phyloP scores from a whole-genome alignment of 768 basidiomycete species.

The Pleurotus sapidus region DNA sequence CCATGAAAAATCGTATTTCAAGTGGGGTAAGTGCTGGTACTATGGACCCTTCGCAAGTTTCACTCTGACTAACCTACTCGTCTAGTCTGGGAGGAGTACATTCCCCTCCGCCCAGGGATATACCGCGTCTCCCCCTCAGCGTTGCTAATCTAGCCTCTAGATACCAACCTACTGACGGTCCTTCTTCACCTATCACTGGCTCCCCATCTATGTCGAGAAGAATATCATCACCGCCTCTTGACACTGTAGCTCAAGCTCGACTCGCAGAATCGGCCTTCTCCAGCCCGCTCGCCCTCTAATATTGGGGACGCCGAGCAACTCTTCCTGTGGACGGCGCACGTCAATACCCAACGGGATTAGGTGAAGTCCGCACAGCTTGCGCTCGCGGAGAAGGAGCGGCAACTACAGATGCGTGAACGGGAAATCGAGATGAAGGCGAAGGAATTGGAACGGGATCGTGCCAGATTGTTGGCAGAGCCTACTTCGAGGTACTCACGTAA shows the following conservation, averaged over 20 bases:
- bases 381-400: conserved; percentile 51
- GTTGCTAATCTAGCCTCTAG: conserved; percentile 63
- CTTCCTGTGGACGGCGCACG: conserved; percentile 19
- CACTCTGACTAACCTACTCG: background rate
- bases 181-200: conserved; percentile 34
- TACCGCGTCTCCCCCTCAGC: conserved; percentile 61
- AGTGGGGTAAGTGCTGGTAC: conserved; percentile 43
- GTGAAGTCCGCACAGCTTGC: conserved; percentile 55
- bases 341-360: conserved; percentile 36
- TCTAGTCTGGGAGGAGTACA: conserved; percentile 42
- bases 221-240: conserved; percentile 15
- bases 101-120: conserved; percentile 57
- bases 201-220: conserved; percentile 30
- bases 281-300: background rate
- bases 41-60: too few species aligned
- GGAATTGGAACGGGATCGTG: conserved; percentile 58
- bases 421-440: conserved; percentile 51
- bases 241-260: conserved; percentile 18
- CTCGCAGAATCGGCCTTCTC: conserved; percentile 18
- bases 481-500: conserved; percentile 4
- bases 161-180: conserved; percentile 47
- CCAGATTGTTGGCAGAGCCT: conserved; percentile 34
- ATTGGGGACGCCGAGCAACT: background rate
- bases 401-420: conserved; percentile 49
- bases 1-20: conserved; percentile 64